Evolutionary conservation across 345 rosid genomes (phyloP).

Genomic region (Eucalyptus viminalis): DNA sequence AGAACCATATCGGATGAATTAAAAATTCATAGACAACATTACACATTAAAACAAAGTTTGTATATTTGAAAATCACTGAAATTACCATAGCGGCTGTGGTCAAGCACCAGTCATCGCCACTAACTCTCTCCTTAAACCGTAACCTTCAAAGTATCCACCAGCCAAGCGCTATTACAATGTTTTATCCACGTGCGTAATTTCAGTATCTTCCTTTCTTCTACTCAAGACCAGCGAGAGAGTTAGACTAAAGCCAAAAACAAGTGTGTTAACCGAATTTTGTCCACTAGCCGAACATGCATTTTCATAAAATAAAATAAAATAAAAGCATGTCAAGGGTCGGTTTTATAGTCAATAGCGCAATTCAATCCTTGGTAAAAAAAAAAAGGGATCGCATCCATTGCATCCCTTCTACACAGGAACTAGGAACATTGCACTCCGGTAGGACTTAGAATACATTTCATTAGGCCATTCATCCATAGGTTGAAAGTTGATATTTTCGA

Average conservation of each 20-base stretch:
- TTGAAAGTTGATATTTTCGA: neutral
- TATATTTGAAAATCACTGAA: too few species aligned
- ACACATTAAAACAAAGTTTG: too few species aligned
- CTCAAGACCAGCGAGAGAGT: neutral
- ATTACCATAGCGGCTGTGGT: too few species aligned
- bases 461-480: neutral
- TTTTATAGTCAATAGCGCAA: neutral
- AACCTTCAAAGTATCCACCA: too few species aligned
- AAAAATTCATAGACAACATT: too few species aligned
- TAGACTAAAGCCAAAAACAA: neutral
- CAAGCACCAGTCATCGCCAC: too few species aligned
- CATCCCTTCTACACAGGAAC: neutral
- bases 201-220: too few species aligned
- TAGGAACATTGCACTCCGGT: neutral
- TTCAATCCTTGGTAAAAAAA: neutral
- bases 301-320: too few species aligned
- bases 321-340: neutral
- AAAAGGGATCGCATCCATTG: neutral
- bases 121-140: too few species aligned
- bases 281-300: neutral
- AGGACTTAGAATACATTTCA: neutral
- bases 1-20: rapidly evolving
- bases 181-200: too few species aligned
- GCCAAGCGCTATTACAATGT: too few species aligned
- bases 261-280: neutral